These are phyloP conservation scores for Colletotrichum graminicola DNA, from an alignment of 2,329 filamentous ascomycete species.

Conservation along the genomic window DNA sequence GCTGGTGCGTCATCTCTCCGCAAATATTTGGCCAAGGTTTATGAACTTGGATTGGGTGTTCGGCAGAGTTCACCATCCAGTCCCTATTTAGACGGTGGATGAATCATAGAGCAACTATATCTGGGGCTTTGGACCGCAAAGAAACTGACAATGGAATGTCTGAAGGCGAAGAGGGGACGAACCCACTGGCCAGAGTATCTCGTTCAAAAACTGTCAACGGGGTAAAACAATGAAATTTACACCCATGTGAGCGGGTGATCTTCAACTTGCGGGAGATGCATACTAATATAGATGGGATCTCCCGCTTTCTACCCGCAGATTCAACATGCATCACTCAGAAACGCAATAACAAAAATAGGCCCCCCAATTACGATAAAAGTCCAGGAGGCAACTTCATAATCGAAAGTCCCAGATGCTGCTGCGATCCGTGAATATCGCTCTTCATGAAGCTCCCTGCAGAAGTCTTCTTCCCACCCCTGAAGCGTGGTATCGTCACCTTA, in stretches of 20 bases:
- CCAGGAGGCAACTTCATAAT: slow-evolving; percentile 38
- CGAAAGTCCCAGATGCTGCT: slow-evolving; percentile 28
- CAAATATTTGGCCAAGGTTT: slow-evolving; percentile 15
- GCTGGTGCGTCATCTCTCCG: slow-evolving; percentile 35
- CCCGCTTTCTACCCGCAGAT: neutral
- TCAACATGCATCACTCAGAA: neutral
- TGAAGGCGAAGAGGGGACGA: too few species aligned
- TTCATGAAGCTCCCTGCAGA: slow-evolving; percentile 31
- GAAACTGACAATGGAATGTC: neutral
- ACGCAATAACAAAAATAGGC: accelerated
- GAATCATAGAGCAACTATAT: too few species aligned
- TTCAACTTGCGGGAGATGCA: neutral
- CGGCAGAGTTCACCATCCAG: neutral
- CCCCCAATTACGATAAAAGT: slow-evolving; percentile 12
- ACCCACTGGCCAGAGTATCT: neutral
- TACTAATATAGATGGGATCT: neutral
- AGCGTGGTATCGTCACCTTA: slow-evolving; percentile 56
- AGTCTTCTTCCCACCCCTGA: slow-evolving; percentile 18
- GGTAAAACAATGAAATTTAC: neutral
- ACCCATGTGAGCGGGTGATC: neutral
- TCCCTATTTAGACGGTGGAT: neutral
- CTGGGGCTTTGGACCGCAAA: neutral
- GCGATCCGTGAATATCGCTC: slow-evolving; percentile 31
- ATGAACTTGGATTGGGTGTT: neutral
- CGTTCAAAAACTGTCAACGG: neutral